These are phyloP conservation scores for Kuraishia piskuri DNA, from an alignment of 805 yeast species.

Conservation along the genomic window DNA sequence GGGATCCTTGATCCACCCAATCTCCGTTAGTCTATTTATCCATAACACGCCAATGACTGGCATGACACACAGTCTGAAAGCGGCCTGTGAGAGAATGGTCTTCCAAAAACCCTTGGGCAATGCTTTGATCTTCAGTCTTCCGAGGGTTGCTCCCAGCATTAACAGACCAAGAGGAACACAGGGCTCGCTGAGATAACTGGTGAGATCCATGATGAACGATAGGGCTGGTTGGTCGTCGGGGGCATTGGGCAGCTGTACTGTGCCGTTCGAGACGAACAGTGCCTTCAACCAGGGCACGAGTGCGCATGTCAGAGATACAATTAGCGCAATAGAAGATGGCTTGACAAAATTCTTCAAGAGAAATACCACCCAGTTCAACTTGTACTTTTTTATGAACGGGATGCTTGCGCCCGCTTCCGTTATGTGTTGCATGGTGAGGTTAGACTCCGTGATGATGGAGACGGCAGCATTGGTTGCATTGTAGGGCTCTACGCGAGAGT, in stretches of 20 bases:
- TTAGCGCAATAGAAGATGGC: slow-evolving; percentile 40
- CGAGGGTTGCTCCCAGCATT: slow-evolving; percentile 44
- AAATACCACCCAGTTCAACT: slow-evolving; percentile 20
- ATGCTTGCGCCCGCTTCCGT: slow-evolving; percentile 15
- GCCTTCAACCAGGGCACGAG: slow-evolving; percentile 49
- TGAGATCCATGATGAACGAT: slow-evolving; percentile 41
- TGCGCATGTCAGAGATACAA: slow-evolving; percentile 36
- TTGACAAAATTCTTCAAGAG: slow-evolving; percentile 35
- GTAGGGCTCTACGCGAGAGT: slow-evolving; percentile 24
- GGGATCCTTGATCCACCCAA: slow-evolving; percentile 38
- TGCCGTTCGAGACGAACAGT: slow-evolving; percentile 27
- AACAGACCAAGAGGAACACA: slow-evolving; percentile 49
- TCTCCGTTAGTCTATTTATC: slow-evolving; percentile 33
- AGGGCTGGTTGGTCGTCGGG: slow-evolving; percentile 49
- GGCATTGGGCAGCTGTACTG: slow-evolving; percentile 22
- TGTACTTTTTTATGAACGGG: slow-evolving; percentile 19
- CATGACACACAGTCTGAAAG: slow-evolving; percentile 31
- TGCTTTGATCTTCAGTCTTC: slow-evolving; percentile 35
- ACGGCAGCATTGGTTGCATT: slow-evolving; percentile 17
- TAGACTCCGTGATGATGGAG: slow-evolving; percentile 26
- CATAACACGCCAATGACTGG: slow-evolving; percentile 49
- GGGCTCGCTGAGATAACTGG: slow-evolving; percentile 41
- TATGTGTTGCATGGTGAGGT: slow-evolving; percentile 17
- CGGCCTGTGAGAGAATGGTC: slow-evolving; percentile 35
- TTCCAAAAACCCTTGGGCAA: slow-evolving; percentile 51